These are phyloP conservation scores for Boletus rufocinnamomeus DNA, from an alignment of 768 basidiomycete species.

Conservation along the genomic window DNA sequence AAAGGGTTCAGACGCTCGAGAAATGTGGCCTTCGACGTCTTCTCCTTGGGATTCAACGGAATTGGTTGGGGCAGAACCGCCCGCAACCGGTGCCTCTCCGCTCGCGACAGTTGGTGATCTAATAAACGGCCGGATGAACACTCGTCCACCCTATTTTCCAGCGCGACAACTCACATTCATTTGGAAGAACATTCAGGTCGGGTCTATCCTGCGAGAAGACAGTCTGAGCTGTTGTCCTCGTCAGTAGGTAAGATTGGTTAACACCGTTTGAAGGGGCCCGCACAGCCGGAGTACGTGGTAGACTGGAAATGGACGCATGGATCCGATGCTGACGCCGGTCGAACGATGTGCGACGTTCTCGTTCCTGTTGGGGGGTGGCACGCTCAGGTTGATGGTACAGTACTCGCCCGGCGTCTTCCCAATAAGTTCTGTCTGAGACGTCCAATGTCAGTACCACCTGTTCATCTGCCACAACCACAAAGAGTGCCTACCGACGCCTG, in stretches of 20 bases:
- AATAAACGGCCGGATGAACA: not conserved
- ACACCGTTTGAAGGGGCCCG: not conserved
- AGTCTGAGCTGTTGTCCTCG: not conserved
- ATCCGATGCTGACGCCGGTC: not conserved
- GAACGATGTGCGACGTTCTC: not conserved
- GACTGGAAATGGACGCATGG: not conserved
- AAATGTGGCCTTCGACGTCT: slow-evolving; percentile 1
- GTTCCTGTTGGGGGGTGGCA: not conserved
- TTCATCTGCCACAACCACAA: not conserved
- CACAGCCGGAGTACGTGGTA: not conserved
- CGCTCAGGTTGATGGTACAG: slow-evolving; percentile 4
- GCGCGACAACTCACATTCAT: slow-evolving; percentile 5
- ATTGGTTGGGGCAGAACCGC: not conserved
- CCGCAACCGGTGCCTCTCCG: not conserved
- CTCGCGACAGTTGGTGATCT: slow-evolving; percentile 11
- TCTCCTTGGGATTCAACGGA: slow-evolving; percentile 3
- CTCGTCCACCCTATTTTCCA: not conserved
- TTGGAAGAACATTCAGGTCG: not conserved
- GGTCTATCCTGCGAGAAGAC: not conserved
- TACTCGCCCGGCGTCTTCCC: not conserved
- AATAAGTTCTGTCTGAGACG: slow-evolving; percentile 5
- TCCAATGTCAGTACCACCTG: not conserved
- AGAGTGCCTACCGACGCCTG: slow-evolving; percentile 11
- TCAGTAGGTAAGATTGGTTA: not conserved
- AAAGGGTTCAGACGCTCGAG: slow-evolving; percentile 19